These are phyloP conservation scores for Agrocybe pediades DNA, from an alignment of 768 basidiomycete species.

Conservation along the genomic window DNA sequence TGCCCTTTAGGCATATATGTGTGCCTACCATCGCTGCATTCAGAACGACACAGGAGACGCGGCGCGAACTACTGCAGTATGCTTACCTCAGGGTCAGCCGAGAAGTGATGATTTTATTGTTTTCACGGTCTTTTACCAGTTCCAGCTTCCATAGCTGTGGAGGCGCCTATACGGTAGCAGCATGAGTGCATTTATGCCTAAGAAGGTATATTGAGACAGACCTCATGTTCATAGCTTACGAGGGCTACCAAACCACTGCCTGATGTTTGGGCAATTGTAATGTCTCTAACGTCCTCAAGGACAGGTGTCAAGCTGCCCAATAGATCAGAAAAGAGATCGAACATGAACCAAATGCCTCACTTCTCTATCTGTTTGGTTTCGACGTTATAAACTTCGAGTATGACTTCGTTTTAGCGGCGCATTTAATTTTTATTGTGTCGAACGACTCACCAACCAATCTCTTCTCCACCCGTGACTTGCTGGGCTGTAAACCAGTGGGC, in stretches of 20 bases:
- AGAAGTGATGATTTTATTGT: conserved; percentile 30
- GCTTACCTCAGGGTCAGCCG: conserved; percentile 42
- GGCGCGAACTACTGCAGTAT: conserved; percentile 9
- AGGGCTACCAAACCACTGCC: conserved; percentile 57
- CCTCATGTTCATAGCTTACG: conserved; percentile 76
- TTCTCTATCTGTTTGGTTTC: conserved; percentile 67
- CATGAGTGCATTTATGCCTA: background rate
- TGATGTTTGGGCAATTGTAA: conserved; percentile 57
- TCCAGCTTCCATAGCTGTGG: conserved; percentile 80
- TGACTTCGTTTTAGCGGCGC: background rate
- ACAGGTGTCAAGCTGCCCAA: conserved; percentile 76
- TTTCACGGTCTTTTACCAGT: conserved; percentile 54
- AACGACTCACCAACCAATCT: conserved; percentile 62
- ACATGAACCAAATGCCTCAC: conserved; percentile 35
- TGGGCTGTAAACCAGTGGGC: conserved; percentile 62
- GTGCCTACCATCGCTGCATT: conserved; percentile 51
- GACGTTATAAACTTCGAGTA: conserved; percentile 61
- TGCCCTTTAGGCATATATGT: conserved; percentile 71
- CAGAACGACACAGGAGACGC: background rate
- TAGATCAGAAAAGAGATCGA: background rate
- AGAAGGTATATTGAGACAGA: conserved; percentile 19
- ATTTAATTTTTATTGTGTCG: conserved; percentile 2
- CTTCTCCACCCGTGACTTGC: conserved; percentile 71
- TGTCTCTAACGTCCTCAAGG: conserved; percentile 71
- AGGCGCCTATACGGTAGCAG: conserved; percentile 52